Base-by-base conservation (phyloP, 495 filamentous ascomycete genomes). In the Lichenothelia convexa region DNA sequence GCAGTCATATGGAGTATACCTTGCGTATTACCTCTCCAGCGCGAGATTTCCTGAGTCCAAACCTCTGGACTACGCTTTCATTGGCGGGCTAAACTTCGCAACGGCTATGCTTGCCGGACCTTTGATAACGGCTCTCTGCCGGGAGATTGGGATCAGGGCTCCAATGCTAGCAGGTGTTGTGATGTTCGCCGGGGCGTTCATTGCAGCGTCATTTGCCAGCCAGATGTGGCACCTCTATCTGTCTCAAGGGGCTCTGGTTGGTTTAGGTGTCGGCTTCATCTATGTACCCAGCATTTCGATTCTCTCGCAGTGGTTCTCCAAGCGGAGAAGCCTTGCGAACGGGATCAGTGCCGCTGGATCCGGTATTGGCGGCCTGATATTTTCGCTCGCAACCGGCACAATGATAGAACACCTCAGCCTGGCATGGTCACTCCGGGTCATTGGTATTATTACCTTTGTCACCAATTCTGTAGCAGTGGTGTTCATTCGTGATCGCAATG, bases 221-320 rank as follows among this genome's bases (percentile, higher is more conserved):
- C 21, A 48, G 11, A 60, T 63, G 1, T 71, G 64, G 64, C 65
- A 70, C 6, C 55, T 72, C 0, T 72, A 82, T 37, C 67, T 89
- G 2, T 71, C 68, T 35, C 81, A 89, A 50, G 83, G 81, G 5
- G 55, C 85, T 4, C 68, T 74, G 34, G 78, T 89, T 41, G 81
- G 82, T 18, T 49, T 72, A 24, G 82, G 78, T 0, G 67, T 85
- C 55, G 80, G 81, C 2, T 78, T 89, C 38, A 63, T 74, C 16
- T 92, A 81, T 54, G 76, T 76, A 4, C 64, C 70, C 16, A 75
- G 67, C 19, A 71, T 78, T 2, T 69, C 71, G 11, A 69, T 86
- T 9, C 62, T 78, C 0, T 70, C 80, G 2, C 80, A 89, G 46
- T 89, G 83, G 83, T 89, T 92, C 55, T 57, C 55, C 18, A 70